Percentiles rank a stretch among this genome's conserved stretches.
Evolutionary conservation across 2,329 filamentous ascomycete species (phyloP).

Genomic region (Cladosporium halotolerans): DNA sequence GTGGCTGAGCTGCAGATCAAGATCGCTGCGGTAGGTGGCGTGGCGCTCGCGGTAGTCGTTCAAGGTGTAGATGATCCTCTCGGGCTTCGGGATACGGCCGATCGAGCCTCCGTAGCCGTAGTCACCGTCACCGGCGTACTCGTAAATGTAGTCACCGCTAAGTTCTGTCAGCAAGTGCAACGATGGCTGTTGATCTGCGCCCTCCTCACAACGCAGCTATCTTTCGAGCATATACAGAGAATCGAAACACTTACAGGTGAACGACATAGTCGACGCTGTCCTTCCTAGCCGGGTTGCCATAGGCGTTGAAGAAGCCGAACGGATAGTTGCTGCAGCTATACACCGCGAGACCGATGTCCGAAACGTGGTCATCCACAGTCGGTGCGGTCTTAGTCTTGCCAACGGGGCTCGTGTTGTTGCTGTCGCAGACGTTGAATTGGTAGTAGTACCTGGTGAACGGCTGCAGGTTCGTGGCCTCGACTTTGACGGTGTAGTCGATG

Average conservation of each 20-base stretch:
- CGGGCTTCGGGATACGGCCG: slow-evolving; percentile 48
- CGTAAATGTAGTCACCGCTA: slow-evolving; percentile 57
- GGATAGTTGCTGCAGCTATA: slow-evolving; percentile 66
- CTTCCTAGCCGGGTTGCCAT: slow-evolving; percentile 35
- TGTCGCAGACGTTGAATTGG: slow-evolving; percentile 63
- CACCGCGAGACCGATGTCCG: slow-evolving; percentile 57
- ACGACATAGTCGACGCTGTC: slow-evolving; percentile 44
- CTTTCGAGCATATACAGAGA: too few species aligned
- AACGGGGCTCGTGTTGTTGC: slow-evolving; percentile 54
- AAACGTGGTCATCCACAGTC: slow-evolving; percentile 48
- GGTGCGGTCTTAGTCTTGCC: slow-evolving; percentile 68
- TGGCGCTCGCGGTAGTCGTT: slow-evolving; percentile 55
- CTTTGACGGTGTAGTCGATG: slow-evolving; percentile 70
- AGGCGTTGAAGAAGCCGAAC: slow-evolving; percentile 34
- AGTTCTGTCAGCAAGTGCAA: too few species aligned
- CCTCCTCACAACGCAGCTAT: too few species aligned
- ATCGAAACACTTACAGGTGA: slow-evolving; percentile 21
- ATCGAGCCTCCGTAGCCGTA: slow-evolving; percentile 45
- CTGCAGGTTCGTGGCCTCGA: slow-evolving; percentile 57
- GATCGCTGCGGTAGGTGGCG: slow-evolving; percentile 56
- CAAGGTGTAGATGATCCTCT: slow-evolving; percentile 47
- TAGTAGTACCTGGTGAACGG: slow-evolving; percentile 64
- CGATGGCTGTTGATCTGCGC: too few species aligned
- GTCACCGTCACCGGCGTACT: slow-evolving; percentile 41
- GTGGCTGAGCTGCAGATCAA: slow-evolving; percentile 52